phyloP scores from a whole-genome alignment of 23 red algal species.

The Chondrus crispus region DNA sequence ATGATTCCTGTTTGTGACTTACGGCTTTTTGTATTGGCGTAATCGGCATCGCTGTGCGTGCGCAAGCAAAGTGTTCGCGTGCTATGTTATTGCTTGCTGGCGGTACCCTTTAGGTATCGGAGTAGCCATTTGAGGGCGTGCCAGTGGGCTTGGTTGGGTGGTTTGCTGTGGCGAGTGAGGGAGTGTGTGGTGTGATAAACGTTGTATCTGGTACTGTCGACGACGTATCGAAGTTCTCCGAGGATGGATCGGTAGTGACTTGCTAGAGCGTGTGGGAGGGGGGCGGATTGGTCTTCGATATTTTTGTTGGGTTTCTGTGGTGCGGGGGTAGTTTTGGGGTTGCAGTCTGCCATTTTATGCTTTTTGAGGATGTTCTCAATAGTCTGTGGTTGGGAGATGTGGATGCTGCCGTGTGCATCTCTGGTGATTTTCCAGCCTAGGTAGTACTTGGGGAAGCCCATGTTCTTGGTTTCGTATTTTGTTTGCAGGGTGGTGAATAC shows the following conservation, averaged over 20 bases:
- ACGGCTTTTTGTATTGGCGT: not conserved
- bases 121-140: not conserved
- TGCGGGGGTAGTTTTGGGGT: not conserved
- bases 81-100: no score
- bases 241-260: not conserved
- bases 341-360: not conserved
- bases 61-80: no score
- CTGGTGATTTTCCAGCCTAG: not conserved
- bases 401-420: not conserved
- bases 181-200: not conserved
- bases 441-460: no score
- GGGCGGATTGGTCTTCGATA: not conserved
- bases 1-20: not conserved
- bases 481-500: no score
- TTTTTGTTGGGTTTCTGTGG: not conserved
- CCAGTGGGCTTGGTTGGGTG: not conserved
- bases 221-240: not conserved
- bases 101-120: not conserved
- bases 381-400: not conserved
- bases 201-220: not conserved
- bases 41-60: not conserved
- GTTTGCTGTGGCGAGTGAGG: not conserved
- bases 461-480: no score
- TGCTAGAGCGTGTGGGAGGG: not conserved
- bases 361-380: not conserved